Evolutionary conservation across 768 basidiomycete genomes (phyloP), one percentile per base, ranked within the genome.

Genomic region (Phylloporus sp.): DNA sequence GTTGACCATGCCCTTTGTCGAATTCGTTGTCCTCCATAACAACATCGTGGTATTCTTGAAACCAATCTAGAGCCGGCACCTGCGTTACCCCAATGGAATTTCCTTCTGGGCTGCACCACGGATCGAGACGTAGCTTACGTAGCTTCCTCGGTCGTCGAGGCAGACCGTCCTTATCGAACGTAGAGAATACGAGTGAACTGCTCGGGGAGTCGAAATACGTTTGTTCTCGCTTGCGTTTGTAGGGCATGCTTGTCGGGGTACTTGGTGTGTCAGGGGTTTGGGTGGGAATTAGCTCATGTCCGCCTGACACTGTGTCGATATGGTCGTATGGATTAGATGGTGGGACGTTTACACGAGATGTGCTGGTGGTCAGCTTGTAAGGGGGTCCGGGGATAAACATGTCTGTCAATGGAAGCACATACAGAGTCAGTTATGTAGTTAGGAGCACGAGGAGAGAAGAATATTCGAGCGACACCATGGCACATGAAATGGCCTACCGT

Each of bases 141-240:
- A 39, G 59, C 42, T 68, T 68, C 50, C 41, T 64, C 13, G 67
- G 67, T 13, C 67, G 64, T 18, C 57, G 59, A 29, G 69, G 68
- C 22, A 69, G 31, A 4, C 68, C 67, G 15, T 64, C 57, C 32
- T 66, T 66, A 41, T 65, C 66, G 52, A 66, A 66, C 26, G 53
- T 66, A 23, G 66, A 60, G 49, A 57, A 63, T 24, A 68, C 46
- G 44, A 68, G 40, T 24, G 57, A 70, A 2, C 58, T 54, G 15
- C 52, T 68, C 2, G 64, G 60, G 6, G 62, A 67, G 41, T 70
- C 60, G 22, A 57, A 66, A 29, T 66, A 67, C 4, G 60, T 57
- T 29, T 59, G 60, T 45, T 66, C 66, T 35, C 59, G 58, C 18
- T 60, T 69, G 43, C 67, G 66, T 46, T 70, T 68, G 32, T 45